Conservation (phyloP, 495 filamentous ascomycete genomes). For the Monascus purpureus region DNA sequence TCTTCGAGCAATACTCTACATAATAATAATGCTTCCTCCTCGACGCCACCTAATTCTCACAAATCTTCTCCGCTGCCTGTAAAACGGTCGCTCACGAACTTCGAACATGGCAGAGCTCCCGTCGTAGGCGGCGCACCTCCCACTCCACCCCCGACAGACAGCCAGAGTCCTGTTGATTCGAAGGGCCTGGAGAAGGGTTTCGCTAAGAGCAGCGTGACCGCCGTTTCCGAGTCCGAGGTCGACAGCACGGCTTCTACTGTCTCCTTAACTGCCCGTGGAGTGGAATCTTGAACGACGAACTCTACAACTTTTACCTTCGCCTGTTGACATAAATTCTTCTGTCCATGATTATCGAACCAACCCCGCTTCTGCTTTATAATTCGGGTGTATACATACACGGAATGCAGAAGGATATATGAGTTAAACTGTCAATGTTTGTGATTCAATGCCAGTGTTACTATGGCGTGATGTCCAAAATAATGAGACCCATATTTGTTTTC, state of each 20-base stretch:
- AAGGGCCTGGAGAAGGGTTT: conserved; percentile 19
- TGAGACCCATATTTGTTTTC: conserved; percentile 10
- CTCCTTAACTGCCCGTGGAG: conserved; percentile 17
- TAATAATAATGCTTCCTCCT: conserved; percentile 17
- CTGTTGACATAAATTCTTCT: conserved; percentile 26
- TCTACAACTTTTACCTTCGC: conserved; percentile 11
- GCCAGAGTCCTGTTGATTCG: conserved; percentile 17
- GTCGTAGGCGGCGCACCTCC: conserved; percentile 27
- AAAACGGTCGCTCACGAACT: conserved; percentile 20
- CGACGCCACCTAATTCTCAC: conserved; percentile 32
- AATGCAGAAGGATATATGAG: conserved; percentile 19
- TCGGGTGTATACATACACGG: conserved; percentile 32
- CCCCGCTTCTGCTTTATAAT: conserved; percentile 21
- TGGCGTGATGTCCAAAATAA: conserved; percentile 28
- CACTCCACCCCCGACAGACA: conserved; percentile 31
- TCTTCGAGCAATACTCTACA: conserved; percentile 10
- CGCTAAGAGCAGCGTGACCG: conserved; percentile 21
- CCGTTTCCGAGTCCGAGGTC: conserved; percentile 19
- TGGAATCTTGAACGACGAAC: conserved; percentile 15
- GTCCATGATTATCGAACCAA: conserved; percentile 12
- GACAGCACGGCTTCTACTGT: conserved; percentile 16
- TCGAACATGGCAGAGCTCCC: conserved; percentile 16
- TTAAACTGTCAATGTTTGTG: conserved; percentile 8
- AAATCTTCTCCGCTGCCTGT: conserved; percentile 31
- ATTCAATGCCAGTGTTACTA: conserved; percentile 10